Conservation (phyloP, 306 rosid genomes). For the Lathyrus aphaca region DNA sequence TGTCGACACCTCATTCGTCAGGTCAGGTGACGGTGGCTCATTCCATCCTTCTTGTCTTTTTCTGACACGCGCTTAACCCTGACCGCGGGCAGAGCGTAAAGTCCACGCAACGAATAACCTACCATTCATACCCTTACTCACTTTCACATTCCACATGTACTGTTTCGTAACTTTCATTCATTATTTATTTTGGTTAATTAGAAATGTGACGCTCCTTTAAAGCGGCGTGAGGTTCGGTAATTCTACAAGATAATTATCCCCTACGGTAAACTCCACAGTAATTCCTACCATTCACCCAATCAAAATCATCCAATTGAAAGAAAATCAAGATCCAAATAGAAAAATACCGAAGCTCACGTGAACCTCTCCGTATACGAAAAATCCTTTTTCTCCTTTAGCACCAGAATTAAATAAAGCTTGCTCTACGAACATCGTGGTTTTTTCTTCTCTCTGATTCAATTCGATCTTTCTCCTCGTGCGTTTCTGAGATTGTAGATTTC, state of each 20-base stretch:
- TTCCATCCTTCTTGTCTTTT: not conserved
- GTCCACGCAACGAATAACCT: constrained; percentile 20
- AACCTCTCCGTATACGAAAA: constrained; percentile 17
- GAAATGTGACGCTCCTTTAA: constrained; percentile 36
- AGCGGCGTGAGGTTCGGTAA: constrained; percentile 45
- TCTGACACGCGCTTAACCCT: constrained; percentile 6
- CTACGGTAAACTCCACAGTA: not conserved
- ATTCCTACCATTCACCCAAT: not conserved
- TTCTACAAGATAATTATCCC: not conserved
- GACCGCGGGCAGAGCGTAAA: constrained; percentile 4
- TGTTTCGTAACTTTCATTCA: constrained; percentile 31
- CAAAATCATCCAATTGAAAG: not conserved
- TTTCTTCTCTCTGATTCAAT: constrained; percentile 34
- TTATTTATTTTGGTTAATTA: constrained; percentile 36
- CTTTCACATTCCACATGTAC: constrained; percentile 34
- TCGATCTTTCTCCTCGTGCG: constrained; percentile 44
- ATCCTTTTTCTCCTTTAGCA: constrained; percentile 20
- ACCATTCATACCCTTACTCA: constrained; percentile 22
- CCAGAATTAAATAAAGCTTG: constrained; percentile 49
- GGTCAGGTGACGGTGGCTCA: constrained; percentile 8
- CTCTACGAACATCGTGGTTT: constrained; percentile 24
- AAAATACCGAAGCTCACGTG: constrained; percentile 11
- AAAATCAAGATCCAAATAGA: not conserved
- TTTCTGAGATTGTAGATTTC: constrained; percentile 44
- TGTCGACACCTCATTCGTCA: constrained; percentile 27